These are phyloP conservation scores for Anacardium occidentale DNA, from an alignment of 345 rosid species.

Conservation along the genomic window DNA sequence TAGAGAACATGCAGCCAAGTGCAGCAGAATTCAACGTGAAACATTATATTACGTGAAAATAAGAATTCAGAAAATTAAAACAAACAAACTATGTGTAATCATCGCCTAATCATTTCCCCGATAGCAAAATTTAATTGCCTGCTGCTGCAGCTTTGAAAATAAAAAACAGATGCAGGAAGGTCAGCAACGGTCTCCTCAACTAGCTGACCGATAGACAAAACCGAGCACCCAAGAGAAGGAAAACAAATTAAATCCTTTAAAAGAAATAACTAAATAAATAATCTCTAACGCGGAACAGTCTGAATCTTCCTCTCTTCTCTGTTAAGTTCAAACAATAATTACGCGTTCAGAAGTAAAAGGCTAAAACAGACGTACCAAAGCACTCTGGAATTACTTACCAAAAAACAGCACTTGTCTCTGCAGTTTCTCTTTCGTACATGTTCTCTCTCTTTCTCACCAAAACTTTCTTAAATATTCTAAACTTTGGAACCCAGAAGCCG, in stretches of 20 bases:
- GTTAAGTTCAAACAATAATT: not conserved
- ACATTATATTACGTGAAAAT: too few species aligned
- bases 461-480: not conserved
- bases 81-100: too few species aligned
- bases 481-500: not conserved
- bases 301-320: not conserved
- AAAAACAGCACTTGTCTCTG: not conserved
- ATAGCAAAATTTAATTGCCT: not conserved
- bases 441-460: not conserved
- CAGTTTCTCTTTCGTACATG: not conserved
- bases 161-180: accelerated
- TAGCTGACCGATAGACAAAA: not conserved
- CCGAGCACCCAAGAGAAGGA: too few species aligned
- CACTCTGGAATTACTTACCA: too few species aligned
- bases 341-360: not conserved
- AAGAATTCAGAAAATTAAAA: too few species aligned
- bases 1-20: too few species aligned
- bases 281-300: not conserved
- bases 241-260: not conserved
- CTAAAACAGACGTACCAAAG: too few species aligned
- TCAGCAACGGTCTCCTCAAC: not conserved
- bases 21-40: too few species aligned
- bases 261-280: not conserved
- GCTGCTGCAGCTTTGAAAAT: not conserved
- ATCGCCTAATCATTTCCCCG: not conserved